These are phyloP conservation scores for Nectriaceae sp. DNA, from an alignment of 2,329 filamentous ascomycete genomes.

Conservation along the genomic window DNA sequence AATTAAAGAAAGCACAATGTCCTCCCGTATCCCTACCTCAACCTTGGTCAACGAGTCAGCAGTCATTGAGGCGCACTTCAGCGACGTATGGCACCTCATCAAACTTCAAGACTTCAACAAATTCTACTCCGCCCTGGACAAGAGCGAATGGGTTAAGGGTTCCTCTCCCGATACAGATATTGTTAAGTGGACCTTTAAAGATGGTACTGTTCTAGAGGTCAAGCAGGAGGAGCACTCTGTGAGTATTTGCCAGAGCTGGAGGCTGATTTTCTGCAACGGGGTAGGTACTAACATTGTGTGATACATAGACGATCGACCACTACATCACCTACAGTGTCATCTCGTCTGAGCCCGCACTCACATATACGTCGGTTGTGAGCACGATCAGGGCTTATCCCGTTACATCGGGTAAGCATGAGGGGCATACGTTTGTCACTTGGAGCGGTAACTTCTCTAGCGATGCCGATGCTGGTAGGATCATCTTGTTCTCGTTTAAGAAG, in stretches of 20 bases:
- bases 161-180: conserved; percentile 65
- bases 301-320: conserved; percentile 64
- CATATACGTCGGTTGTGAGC: conserved; percentile 66
- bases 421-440: conserved; percentile 70
- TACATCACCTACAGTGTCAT: conserved; percentile 76
- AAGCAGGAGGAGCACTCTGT: conserved; percentile 78
- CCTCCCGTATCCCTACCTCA: conserved; percentile 59
- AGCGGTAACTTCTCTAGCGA: conserved; percentile 70
- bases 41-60: conserved; percentile 67
- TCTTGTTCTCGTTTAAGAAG: conserved; percentile 7
- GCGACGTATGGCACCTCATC: conserved; percentile 72
- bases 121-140: conserved; percentile 66
- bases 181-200: conserved; percentile 71
- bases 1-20: conserved; percentile 16
- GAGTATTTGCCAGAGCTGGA: conserved; percentile 24
- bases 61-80: conserved; percentile 68
- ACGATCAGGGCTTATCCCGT: conserved; percentile 67
- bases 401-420: conserved; percentile 66
- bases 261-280: too few relatives aligned
- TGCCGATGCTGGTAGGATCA: conserved; percentile 63
- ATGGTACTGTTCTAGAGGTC: conserved; percentile 67
- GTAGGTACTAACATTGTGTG: background rate
- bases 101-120: conserved; percentile 70
- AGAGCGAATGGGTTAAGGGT: conserved; percentile 65
- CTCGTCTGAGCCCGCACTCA: conserved; percentile 63